phyloP scores from a whole-genome alignment of 148 eudicot species.

The Rhododendron mucronatum region DNA sequence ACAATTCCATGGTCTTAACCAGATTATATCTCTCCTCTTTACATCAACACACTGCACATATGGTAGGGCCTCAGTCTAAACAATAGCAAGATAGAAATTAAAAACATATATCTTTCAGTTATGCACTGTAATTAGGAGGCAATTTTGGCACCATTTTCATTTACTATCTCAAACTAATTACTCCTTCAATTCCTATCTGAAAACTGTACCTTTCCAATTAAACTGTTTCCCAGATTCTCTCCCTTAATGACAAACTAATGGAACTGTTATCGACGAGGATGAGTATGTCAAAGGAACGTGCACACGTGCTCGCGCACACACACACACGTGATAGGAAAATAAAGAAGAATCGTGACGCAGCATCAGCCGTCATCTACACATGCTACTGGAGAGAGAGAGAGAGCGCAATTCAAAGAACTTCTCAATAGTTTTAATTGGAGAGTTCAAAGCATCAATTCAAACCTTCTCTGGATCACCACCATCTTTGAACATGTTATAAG shows the following conservation, averaged over 20 bases:
- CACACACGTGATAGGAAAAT: neutral
- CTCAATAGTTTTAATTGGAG: neutral
- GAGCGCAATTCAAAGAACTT: neutral
- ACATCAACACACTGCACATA: neutral
- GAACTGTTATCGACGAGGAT: neutral
- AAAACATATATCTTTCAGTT: neutral
- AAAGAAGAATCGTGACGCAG: neutral
- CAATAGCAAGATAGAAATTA: neutral
- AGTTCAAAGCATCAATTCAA: neutral
- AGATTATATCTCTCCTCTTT: neutral
- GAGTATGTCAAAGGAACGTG: neutral
- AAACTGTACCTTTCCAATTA: neutral
- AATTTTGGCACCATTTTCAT: neutral
- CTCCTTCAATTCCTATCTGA: neutral
- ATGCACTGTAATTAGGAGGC: neutral
- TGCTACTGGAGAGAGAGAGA: neutral
- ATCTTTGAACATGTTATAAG: conserved; percentile 74
- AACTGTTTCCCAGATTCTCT: neutral
- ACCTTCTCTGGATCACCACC: conserved; percentile 93
- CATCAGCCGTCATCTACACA: neutral
- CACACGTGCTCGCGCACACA: neutral
- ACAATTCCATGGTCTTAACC: neutral
- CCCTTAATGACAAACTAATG: neutral
- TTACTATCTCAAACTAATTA: neutral
- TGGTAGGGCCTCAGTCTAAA: neutral